Conservation (phyloP, 768 basidiomycete genomes). For the Boletus subcaerulescens region DNA sequence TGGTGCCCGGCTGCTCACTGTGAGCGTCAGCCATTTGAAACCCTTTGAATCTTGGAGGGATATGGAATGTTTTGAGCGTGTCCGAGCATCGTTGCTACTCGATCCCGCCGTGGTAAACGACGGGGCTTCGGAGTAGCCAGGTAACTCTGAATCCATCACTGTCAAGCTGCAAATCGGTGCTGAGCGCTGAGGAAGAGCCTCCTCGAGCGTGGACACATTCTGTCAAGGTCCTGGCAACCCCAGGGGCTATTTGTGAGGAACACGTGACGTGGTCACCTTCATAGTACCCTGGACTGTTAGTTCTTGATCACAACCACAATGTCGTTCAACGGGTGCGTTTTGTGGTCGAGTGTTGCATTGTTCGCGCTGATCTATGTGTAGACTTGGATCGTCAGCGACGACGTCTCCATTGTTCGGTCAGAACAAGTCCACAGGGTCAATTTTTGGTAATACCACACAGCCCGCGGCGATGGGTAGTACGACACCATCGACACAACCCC, state of each 20-base stretch:
- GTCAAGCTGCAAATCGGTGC: not conserved
- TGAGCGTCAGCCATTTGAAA: constrained; percentile 47
- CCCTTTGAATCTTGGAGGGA: constrained; percentile 41
- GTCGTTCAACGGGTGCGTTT: constrained; percentile 23
- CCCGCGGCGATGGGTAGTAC: constrained; percentile 20
- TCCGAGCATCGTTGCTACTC: not conserved
- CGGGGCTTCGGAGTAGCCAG: constrained; percentile 12
- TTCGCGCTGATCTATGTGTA: constrained; percentile 10
- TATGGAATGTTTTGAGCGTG: constrained; percentile 35
- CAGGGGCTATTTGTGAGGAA: constrained; percentile 14
- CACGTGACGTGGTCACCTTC: constrained; percentile 11
- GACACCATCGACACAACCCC: constrained; percentile 15
- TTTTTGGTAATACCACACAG: constrained; percentile 13
- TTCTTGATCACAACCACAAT: constrained; percentile 8
- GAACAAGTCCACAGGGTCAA: too few relatives aligned
- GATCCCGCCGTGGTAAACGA: not conserved
- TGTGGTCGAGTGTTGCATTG: not conserved
- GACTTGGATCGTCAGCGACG: constrained; percentile 42
- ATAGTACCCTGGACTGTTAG: too few relatives aligned
- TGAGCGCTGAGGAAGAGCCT: too few relatives aligned
- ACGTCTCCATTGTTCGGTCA: constrained; percentile 30
- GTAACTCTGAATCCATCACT: constrained; percentile 13
- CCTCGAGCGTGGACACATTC: too few relatives aligned
- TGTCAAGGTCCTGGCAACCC: too few relatives aligned
- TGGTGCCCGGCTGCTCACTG: constrained; percentile 42